Conservation (phyloP, 768 basidiomycete species). For the Nidularia pulvinata region DNA sequence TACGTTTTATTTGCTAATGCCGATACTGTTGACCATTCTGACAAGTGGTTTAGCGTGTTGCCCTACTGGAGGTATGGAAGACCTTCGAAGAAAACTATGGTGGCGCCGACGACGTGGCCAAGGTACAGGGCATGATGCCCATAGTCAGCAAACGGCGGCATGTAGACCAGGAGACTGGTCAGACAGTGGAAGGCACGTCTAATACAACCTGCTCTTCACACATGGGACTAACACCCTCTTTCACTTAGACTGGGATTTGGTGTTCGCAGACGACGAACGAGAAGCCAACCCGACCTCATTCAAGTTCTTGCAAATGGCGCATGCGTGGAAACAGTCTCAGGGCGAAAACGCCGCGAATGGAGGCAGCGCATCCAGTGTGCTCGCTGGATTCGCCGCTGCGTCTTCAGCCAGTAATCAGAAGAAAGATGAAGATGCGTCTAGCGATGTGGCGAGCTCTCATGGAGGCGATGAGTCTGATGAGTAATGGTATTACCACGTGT, state of each 20-base stretch:
- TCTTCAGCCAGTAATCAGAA: conserved; percentile 2
- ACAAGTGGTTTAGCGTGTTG: conserved; percentile 65
- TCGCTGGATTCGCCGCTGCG: conserved; percentile 52
- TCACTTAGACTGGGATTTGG: conserved; percentile 86
- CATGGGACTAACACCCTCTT: background rate
- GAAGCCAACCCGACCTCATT: conserved; percentile 92
- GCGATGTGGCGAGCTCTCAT: conserved; percentile 59
- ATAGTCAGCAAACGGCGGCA: conserved; percentile 84
- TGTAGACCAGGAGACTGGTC: conserved; percentile 83
- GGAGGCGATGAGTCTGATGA: conserved; percentile 23
- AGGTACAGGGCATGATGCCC: conserved; percentile 94
- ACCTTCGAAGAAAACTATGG: conserved; percentile 87
- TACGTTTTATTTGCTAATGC: conserved; percentile 21
- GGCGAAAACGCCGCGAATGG: conserved; percentile 31
- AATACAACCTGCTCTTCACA: background rate
- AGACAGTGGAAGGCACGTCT: conserved; percentile 79
- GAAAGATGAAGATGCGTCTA: conserved; percentile 33
- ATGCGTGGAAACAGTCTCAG: conserved; percentile 78
- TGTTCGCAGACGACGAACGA: conserved; percentile 95
- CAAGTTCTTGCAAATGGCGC: conserved; percentile 96
- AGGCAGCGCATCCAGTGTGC: conserved; percentile 24
- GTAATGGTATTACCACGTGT: too few species aligned
- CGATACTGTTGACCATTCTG: background rate
- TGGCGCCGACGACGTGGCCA: conserved; percentile 65
- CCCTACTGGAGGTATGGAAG: conserved; percentile 95